Conservation (phyloP, 2,329 filamentous ascomycete species). For the Diplodia intermedia region DNA sequence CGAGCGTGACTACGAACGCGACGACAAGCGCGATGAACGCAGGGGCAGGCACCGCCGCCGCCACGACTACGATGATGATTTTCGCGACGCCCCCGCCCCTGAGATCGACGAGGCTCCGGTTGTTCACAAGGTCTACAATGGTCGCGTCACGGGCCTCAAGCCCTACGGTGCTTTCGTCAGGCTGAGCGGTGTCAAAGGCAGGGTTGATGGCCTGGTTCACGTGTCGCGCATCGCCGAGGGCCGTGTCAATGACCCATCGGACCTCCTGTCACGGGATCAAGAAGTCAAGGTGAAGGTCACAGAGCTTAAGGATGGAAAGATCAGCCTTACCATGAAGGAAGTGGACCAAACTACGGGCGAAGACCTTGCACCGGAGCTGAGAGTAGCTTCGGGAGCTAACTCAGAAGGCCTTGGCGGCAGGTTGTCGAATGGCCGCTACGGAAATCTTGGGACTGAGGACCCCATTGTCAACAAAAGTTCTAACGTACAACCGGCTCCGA, state of each 20-base stretch:
- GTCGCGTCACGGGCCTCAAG: slow-evolving; percentile 88
- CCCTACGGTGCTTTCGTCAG: slow-evolving; percentile 97
- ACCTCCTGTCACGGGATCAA: slow-evolving; percentile 81
- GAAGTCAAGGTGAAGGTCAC: slow-evolving; percentile 90
- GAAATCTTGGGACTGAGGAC: slow-evolving; percentile 59
- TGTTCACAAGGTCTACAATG: slow-evolving; percentile 86
- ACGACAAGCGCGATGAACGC: slow-evolving; percentile 25
- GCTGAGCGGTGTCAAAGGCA: slow-evolving; percentile 82
- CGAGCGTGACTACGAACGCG: slow-evolving; percentile 39
- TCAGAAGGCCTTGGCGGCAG: slow-evolving; percentile 77
- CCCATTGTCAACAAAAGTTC: slow-evolving; percentile 66
- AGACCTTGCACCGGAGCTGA: slow-evolving; percentile 78
- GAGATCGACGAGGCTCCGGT: slow-evolving; percentile 84
- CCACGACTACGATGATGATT: slow-evolving; percentile 59
- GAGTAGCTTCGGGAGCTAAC: slow-evolving; percentile 89
- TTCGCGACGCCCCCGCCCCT: slow-evolving; percentile 69
- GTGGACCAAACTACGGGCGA: slow-evolving; percentile 88
- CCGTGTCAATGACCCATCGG: slow-evolving; percentile 89
- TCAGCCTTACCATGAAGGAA: slow-evolving; percentile 96
- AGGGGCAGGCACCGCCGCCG: slow-evolving; percentile 53
- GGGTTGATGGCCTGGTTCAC: slow-evolving; percentile 91
- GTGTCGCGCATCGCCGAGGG: slow-evolving; percentile 87
- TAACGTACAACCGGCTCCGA: slow-evolving; percentile 65
- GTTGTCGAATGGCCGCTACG: slow-evolving; percentile 56
- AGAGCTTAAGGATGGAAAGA: slow-evolving; percentile 79